A percentile compares a stretch with the other conserved stretches of the same genome.
Evolutionary conservation across 1,284 basidiomycete genomes (phyloP).

Genomic region (Tilletia caries): DNA sequence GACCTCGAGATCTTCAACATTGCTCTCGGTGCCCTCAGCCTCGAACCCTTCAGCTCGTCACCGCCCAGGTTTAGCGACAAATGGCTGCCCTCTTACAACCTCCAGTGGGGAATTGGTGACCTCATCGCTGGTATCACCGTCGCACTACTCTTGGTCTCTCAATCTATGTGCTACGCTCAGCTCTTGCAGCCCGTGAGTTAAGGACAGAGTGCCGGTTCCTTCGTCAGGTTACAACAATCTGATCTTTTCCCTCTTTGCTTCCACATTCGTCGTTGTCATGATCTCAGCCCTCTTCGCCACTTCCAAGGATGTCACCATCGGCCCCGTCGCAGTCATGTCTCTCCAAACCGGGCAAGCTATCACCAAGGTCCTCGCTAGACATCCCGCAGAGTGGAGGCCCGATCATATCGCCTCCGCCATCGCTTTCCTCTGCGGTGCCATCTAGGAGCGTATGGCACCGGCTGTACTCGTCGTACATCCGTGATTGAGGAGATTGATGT

Average conservation of each 20-base stretch:
- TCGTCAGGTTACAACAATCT: too few relatives aligned
- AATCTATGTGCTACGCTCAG: slow-evolving; percentile 62
- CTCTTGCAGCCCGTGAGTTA: too few relatives aligned
- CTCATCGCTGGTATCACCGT: slow-evolving; percentile 55
- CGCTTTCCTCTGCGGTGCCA: slow-evolving; percentile 84
- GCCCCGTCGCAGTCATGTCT: slow-evolving; percentile 79
- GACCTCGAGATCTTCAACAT: too few relatives aligned
- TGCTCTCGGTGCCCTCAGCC: too few relatives aligned
- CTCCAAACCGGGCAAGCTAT: slow-evolving; percentile 71
- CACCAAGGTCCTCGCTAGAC: slow-evolving; percentile 25
- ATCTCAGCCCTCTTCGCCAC: too few relatives aligned
- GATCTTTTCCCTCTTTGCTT: too few relatives aligned
- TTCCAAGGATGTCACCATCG: slow-evolving; percentile 54
- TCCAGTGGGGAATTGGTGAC: slow-evolving; percentile 53
- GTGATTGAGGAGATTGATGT: slow-evolving; percentile 34
- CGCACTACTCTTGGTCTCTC: slow-evolving; percentile 52
- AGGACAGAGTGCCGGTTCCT: too few relatives aligned
- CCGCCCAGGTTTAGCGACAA: slow-evolving; percentile 39
- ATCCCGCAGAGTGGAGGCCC: slow-evolving; percentile 25
- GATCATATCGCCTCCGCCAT: slow-evolving; percentile 79
- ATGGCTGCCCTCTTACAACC: slow-evolving; percentile 55
- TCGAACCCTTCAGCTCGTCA: slow-evolving; percentile 35
- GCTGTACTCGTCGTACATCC: slow-evolving; percentile 28
- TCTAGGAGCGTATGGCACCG: too few relatives aligned
- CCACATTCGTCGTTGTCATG: too few relatives aligned